A percentile compares a stretch with the other conserved stretches of the same genome.
These are phyloP conservation scores for Fusarium sp. DNA, from an alignment of 2,329 filamentous ascomycete genomes.

Conservation along the genomic window DNA sequence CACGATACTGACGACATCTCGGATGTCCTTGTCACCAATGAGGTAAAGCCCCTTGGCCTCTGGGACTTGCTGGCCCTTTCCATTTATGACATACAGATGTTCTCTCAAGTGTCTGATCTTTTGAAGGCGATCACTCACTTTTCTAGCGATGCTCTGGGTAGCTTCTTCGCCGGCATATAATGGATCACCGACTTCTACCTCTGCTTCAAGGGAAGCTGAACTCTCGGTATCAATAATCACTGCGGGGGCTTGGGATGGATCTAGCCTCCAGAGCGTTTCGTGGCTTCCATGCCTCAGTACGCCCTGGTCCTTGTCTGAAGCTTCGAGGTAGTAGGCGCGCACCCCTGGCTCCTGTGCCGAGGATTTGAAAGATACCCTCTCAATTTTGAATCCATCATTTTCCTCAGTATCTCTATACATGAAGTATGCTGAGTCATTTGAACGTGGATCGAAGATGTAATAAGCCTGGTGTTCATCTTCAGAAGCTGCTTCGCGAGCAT, in stretches of 20 bases:
- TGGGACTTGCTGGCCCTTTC: slow-evolving; percentile 11
- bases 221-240: neutral
- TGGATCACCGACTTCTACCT: neutral
- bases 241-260: neutral
- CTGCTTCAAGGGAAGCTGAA: neutral
- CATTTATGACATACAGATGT: slow-evolving; percentile 25
- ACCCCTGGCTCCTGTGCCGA: neutral
- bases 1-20: slow-evolving; percentile 34
- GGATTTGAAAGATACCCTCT: slow-evolving; percentile 23
- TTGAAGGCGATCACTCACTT: slow-evolving; percentile 34
- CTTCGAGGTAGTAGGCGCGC: slow-evolving; percentile 15
- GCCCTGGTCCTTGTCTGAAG: slow-evolving; percentile 12
- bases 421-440: slow-evolving; percentile 23
- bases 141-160: slow-evolving; percentile 21
- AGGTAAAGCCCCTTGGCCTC: slow-evolving; percentile 32
- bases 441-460: slow-evolving; percentile 30
- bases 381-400: slow-evolving; percentile 4
- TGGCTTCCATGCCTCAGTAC: neutral
- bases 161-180: slow-evolving; percentile 12
- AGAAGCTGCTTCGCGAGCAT: neutral
- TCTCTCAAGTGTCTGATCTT: slow-evolving; percentile 19
- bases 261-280: slow-evolving; percentile 6
- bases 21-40: slow-evolving; percentile 34
- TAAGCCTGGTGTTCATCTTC: slow-evolving; percentile 11
- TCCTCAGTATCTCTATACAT: slow-evolving; percentile 15